Percentiles rank a stretch among this genome's conserved stretches.
phyloP scores from a whole-genome alignment of 2,329 filamentous ascomycete species.

The Fusarium sp. region DNA sequence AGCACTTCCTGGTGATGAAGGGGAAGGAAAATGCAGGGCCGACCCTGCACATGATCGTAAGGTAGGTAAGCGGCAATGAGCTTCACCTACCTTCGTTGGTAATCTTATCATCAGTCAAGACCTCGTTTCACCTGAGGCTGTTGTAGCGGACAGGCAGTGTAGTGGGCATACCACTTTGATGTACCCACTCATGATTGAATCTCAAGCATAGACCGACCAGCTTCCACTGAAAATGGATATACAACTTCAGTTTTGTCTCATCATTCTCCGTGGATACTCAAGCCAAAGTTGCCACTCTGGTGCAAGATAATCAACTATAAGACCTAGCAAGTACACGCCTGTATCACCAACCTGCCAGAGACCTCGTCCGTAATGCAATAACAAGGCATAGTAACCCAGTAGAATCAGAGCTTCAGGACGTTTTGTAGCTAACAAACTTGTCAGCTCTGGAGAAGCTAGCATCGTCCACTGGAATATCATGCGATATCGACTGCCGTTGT shows the following conservation, averaged over 20 bases:
- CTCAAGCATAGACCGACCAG: not conserved
- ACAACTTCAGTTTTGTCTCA: not conserved
- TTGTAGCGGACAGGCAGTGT: no score
- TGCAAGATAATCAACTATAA: slow-evolving; percentile 11
- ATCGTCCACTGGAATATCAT: slow-evolving; percentile 38
- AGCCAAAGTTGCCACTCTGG: slow-evolving; percentile 29
- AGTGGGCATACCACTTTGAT: no score
- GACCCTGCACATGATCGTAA: no score
- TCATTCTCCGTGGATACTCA: not conserved
- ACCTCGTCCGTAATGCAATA: slow-evolving; percentile 12
- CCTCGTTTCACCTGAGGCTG: no score
- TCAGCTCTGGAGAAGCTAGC: slow-evolving; percentile 7
- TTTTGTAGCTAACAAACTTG: not conserved
- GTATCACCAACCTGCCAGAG: slow-evolving; percentile 28
- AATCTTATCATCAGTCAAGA: no score
- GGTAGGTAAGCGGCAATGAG: no score
- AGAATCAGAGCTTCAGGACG: slow-evolving; percentile 9
- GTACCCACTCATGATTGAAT: not conserved
- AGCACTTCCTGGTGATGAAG: no score
- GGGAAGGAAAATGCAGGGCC: no score
- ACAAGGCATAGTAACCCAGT: slow-evolving; percentile 20
- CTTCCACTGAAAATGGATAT: no score
- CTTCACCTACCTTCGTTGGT: no score
- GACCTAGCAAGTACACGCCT: slow-evolving; percentile 11
- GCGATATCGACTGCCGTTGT: not conserved